Base-by-base conservation (phyloP, 768 basidiomycete species). In the Leccinum boreale region DNA sequence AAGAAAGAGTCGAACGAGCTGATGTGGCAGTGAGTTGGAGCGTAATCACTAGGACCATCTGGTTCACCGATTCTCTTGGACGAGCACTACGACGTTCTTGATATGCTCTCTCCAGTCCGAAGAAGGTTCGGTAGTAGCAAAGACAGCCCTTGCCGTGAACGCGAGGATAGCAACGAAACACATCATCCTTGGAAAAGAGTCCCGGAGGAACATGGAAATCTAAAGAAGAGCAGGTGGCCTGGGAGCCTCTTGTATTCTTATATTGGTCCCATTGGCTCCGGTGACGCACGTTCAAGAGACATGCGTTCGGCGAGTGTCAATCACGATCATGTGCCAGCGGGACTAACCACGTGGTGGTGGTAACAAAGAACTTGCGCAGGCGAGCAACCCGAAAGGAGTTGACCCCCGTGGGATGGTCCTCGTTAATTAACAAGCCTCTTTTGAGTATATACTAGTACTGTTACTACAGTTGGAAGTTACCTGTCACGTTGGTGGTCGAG, bases 1-100 rank as follows among this genome's bases (percentile, higher is more conserved):
- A 67, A 69, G 56, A 67, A 60, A 26, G 57, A 64, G 57, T 69
- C 67, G 23, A 69, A 67, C 6, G 67, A 69, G 2, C 67, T 67
- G 36, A 39, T 5, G 8, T 28, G 19, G 39, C 1, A 3, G 8
- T 52, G 14, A 52, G 52, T 54, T 24, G 31, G 14, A 49, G 14
- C 2, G 29, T 7, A 3, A n/a, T 10, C 12, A 12, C 17, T 6
- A 50, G 9, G 2, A 14, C 10, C 11, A 26, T 23, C 11, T 44
- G 3, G 17, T 46, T 66, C 33, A 67, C 67, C 64, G 64, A 52
- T 68, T 68, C 31, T 67, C 67, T 28, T 68, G 67, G 21, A 68
- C 65, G 26, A 69, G 67, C 47, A 68, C 67, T 3, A 69, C 67
- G 0, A 67, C 65, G 14, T 69, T 54, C 35, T 69, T 69, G 60